Percentiles rank a stretch among this genome's conserved stretches.
phyloP scores from a whole-genome alignment of 2,329 filamentous ascomycete species.

The Herpotrichia juniperi region DNA sequence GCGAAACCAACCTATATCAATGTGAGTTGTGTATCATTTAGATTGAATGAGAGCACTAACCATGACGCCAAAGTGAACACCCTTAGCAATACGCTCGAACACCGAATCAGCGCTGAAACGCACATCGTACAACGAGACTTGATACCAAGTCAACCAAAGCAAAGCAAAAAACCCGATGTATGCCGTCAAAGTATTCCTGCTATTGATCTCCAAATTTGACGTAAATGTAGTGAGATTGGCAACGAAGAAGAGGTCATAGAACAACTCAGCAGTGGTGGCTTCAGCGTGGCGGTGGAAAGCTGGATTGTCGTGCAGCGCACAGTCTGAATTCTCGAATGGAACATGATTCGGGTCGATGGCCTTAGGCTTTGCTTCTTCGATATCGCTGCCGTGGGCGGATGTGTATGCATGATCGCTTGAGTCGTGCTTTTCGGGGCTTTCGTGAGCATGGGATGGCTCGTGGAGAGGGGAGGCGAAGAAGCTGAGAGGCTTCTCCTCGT shows the following conservation, averaged over 20 bases:
- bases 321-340: constrained; percentile 17
- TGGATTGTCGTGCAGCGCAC: constrained; percentile 6
- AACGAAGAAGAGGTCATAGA: constrained; percentile 66
- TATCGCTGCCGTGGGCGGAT: constrained; percentile 3
- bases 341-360: constrained; percentile 5
- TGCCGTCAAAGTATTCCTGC: constrained; percentile 46
- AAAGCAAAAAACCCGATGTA: constrained; percentile 63
- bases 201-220: constrained; percentile 60
- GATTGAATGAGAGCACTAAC: not conserved
- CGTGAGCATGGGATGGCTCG: not conserved
- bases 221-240: constrained; percentile 71
- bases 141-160: constrained; percentile 73
- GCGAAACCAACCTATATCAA: constrained; percentile 6
- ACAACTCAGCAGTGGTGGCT: constrained; percentile 62
- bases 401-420: not conserved
- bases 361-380: constrained; percentile 17
- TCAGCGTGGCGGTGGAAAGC: constrained; percentile 53
- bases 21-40: not conserved
- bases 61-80: constrained; percentile 66
- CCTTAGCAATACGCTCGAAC: constrained; percentile 66
- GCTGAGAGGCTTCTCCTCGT: constrained; percentile 18
- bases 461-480: constrained; percentile 27
- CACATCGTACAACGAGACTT: constrained; percentile 68
- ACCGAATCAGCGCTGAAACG: constrained; percentile 69
- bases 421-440: not conserved